Base-by-base conservation (phyloP, 73 alveolate genomes). In the Stentor roeselii region DNA sequence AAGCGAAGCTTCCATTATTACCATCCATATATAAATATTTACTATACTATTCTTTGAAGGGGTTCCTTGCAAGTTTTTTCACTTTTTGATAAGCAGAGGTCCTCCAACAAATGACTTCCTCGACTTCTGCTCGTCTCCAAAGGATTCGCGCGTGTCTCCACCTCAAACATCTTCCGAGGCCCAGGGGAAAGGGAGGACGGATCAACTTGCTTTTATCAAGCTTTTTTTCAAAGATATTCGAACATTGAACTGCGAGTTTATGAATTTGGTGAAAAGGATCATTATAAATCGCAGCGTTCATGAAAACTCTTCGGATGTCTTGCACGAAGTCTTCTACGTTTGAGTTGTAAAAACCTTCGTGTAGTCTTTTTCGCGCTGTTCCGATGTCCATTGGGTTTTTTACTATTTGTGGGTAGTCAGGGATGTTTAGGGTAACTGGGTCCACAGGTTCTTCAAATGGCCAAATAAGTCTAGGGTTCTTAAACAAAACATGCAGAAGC, bases 351-450 rank as follows among this genome's bases (percentile, higher is more conserved):
- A 36, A 75, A 35, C 85, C 87, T 30, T 61, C 36, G 15, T 61
- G 50, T 0, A 84, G 37, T 76, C 89, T 95, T 78, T 42, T 87
- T 83, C 93, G 90, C 86, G 93, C 88, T 31, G 94, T 88, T 34
- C 92, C 83, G 42, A 95, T 82, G 82, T 92, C 97, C 92, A 95
- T 95, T 0, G 99, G 99, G 42, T 82, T 82, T 85, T 88, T 84
- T 41, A 95, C 90, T 27, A 89, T 89, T 60, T 91, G 91, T 80
- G 88, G 93, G 86, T 95, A 95, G 84, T 91, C 94, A 1, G 98
- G 99, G 2, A 93, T 88, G 35, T 88, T 91, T 50, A 75, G 42
- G 40, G 40, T 40, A 3, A 84, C 42, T 2, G 89, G 89, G 59
- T 84, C 89, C 36, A 84, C 89, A 3, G 89, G 89, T 32, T 84